phyloP scores from a whole-genome alignment of 208 protist genomes.

The Hexamita inflata region DNA sequence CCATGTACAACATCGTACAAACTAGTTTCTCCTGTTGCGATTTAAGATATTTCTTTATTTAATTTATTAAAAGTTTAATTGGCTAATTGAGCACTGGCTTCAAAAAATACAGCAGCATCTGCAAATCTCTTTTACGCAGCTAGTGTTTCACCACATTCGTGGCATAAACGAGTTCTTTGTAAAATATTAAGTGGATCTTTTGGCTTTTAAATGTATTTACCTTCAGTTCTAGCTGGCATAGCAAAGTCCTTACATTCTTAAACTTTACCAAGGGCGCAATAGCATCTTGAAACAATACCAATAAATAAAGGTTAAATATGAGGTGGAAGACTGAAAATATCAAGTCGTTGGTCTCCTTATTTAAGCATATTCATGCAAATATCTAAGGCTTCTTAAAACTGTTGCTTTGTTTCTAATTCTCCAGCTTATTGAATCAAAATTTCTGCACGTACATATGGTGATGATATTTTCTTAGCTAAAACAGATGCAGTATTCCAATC shows the following conservation, averaged over 20 bases:
- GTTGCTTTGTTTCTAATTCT: constrained; percentile 11
- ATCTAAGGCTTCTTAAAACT: constrained; percentile 2
- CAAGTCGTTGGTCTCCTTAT: neutral
- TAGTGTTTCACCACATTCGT: constrained; percentile 12
- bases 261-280: neutral
- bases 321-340: neutral
- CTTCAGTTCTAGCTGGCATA: constrained; percentile 1
- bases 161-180: constrained; percentile 1
- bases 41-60: neutral
- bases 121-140: neutral
- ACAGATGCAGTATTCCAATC: constrained; percentile 16
- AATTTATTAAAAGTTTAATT: neutral
- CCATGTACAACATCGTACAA: neutral
- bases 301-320: constrained; percentile 9
- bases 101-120: constrained; percentile 19
- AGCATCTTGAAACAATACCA: neutral
- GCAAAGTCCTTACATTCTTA: neutral
- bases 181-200: constrained; percentile 19
- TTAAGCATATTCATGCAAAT: constrained; percentile 5
- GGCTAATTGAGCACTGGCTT: neutral
- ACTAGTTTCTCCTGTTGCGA: neutral
- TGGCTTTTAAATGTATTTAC: neutral
- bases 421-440: constrained; percentile 23
- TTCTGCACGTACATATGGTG: neutral
- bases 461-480: constrained; percentile 13